phyloP scores from a whole-genome alignment of 1,139 yeast species.

The Lizanozyma gosingica region DNA sequence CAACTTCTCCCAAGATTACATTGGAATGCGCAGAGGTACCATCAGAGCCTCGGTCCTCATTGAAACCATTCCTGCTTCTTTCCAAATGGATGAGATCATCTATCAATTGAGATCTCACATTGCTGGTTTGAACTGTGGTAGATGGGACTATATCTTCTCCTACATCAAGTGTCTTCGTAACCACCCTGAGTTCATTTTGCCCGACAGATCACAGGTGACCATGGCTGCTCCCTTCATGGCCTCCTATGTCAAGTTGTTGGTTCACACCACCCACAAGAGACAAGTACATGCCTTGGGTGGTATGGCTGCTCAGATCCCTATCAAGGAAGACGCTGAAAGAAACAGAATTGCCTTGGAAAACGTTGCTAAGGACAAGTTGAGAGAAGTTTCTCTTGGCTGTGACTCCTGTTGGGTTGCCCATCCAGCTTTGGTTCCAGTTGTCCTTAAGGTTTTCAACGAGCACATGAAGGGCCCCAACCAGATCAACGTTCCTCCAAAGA shows the following conservation, averaged over 20 bases:
- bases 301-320: conserved; percentile 80
- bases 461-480: conserved; percentile 83
- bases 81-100: conserved; percentile 77
- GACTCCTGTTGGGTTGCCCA: conserved; percentile 84
- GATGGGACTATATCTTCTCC: conserved; percentile 78
- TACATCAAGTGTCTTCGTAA: conserved; percentile 60
- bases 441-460: conserved; percentile 68
- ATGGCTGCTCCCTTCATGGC: conserved; percentile 74
- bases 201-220: conserved; percentile 67
- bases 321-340: conserved; percentile 57
- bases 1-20: conserved; percentile 59
- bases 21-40: conserved; percentile 60
- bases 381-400: conserved; percentile 70
- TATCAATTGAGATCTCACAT: conserved; percentile 69
- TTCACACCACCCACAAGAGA: conserved; percentile 64
- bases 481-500: conserved; percentile 40
- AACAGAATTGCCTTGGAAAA: conserved; percentile 63
- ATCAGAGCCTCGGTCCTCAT: conserved; percentile 72
- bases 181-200: conserved; percentile 55
- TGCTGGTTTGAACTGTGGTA: conserved; percentile 72
- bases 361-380: conserved; percentile 61
- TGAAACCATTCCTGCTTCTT: conserved; percentile 70
- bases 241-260: conserved; percentile 57
- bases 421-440: conserved; percentile 70
- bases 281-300: conserved; percentile 81